Conservation (phyloP, 176 grass and related monocot genomes). For the Poa annua region DNA sequence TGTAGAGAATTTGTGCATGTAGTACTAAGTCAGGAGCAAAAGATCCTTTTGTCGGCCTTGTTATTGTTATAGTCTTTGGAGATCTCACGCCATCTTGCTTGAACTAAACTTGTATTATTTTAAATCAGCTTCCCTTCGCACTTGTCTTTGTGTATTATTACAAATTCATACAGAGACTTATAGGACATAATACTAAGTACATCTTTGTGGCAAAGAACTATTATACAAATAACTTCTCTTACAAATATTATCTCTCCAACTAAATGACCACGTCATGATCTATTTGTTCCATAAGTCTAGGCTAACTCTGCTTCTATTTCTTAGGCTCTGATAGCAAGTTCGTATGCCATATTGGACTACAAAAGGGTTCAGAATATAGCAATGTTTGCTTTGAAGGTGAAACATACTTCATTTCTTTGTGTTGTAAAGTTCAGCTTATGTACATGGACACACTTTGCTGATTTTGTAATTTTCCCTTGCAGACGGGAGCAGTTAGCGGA, state of each 20-base stretch:
- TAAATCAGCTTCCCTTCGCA: slow-evolving; percentile 18
- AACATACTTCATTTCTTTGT: slow-evolving; percentile 22
- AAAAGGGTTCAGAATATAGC: slow-evolving; percentile 73
- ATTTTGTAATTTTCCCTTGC: slow-evolving; percentile 53
- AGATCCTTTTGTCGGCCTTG: background rate
- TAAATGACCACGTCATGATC: background rate
- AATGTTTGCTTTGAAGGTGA: slow-evolving; percentile 71
- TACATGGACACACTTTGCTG: background rate
- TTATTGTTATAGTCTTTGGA: too few relatives aligned
- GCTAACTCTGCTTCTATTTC: slow-evolving; percentile 31
- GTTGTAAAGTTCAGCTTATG: slow-evolving; percentile 1
- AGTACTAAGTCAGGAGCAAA: too few relatives aligned
- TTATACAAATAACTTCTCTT: slow-evolving; percentile 29
- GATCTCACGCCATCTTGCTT: background rate
- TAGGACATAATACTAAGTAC: background rate
- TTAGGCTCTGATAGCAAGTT: slow-evolving; percentile 86
- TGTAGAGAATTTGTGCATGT: too few relatives aligned
- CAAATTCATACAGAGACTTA: background rate
- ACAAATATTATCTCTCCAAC: slow-evolving; percentile 22
- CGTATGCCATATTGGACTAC: slow-evolving; percentile 75
- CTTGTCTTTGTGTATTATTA: background rate
- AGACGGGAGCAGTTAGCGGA: slow-evolving; percentile 73
- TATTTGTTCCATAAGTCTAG: slow-evolving; percentile 10
- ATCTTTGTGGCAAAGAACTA: background rate
- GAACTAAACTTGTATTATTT: slow-evolving; percentile 17